Evolutionary conservation across 306 rosid genomes (phyloP).

Genomic region (Pterocarpus macrocarpus): DNA sequence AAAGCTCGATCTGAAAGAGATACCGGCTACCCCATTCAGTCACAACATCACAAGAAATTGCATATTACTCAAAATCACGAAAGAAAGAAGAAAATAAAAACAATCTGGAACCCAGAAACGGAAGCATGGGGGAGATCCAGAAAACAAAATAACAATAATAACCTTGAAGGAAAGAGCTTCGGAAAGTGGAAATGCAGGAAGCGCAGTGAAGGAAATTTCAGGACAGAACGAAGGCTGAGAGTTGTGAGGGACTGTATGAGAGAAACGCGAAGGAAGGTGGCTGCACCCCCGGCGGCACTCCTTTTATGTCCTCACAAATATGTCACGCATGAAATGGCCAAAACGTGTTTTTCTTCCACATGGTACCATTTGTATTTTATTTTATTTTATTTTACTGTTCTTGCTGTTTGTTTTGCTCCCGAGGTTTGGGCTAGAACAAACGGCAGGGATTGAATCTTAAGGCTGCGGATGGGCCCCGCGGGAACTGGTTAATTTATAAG

Average conservation of each 20-base stretch:
- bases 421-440: too few species aligned
- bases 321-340: too few species aligned
- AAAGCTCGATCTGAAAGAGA: slow-evolving; percentile 42
- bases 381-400: too few species aligned
- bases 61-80: not conserved
- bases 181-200: slow-evolving; percentile 29
- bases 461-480: too few species aligned
- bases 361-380: too few species aligned
- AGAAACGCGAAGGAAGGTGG: too few species aligned
- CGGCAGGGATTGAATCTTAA: too few species aligned
- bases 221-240: not conserved
- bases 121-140: not conserved
- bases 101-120: not conserved
- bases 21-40: not conserved
- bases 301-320: not conserved
- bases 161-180: slow-evolving; percentile 50
- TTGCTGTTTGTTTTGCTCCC: too few species aligned
- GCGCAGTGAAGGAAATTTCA: not conserved
- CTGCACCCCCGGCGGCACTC: slow-evolving; percentile 49
- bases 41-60: not conserved
- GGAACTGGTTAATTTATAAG: too few species aligned
- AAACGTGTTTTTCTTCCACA: too few species aligned
- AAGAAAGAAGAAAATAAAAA: not conserved
- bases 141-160: not conserved
- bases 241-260: too few species aligned